Percentiles rank a stretch among this genome's conserved stretches.
phyloP scores from a whole-genome alignment of 208 protist species.

The Acanthamoeba castellanii region DNA sequence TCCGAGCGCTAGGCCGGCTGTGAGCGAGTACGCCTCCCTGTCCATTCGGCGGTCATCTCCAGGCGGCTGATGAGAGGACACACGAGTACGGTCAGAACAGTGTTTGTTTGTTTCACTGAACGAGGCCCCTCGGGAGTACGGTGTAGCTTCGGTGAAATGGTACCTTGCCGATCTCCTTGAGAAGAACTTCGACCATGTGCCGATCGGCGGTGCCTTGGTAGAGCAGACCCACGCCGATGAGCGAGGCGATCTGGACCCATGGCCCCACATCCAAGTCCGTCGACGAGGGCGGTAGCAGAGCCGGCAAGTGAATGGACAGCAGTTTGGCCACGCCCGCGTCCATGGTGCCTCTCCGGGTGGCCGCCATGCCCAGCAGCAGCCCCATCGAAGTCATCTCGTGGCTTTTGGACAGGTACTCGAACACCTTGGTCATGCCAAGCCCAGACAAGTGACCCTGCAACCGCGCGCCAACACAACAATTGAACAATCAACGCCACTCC shows the following conservation, averaged over 20 bases:
- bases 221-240: conserved; percentile 91
- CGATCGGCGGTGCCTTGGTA: conserved; percentile 86
- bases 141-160: background rate
- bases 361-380: conserved; percentile 89
- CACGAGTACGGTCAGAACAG: background rate
- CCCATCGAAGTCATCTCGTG: conserved; percentile 89
- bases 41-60: conserved; percentile 79
- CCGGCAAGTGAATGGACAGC: conserved; percentile 90
- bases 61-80: conserved; percentile 26
- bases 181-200: conserved; percentile 89
- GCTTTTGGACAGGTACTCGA: conserved; percentile 85
- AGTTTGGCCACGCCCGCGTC: conserved; percentile 87
- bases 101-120: too few species aligned
- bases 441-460: conserved; percentile 85
- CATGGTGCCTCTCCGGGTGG: conserved; percentile 85
- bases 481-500: background rate
- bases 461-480: background rate
- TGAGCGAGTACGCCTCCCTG: conserved; percentile 82
- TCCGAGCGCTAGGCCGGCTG: conserved; percentile 87
- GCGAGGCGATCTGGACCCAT: conserved; percentile 87
- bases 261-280: conserved; percentile 87
- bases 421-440: conserved; percentile 88
- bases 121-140: too few species aligned
- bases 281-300: conserved; percentile 82
- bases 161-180: conserved; percentile 87